Conservation (phyloP, 1,284 basidiomycete genomes). For the Ustilago nuda region DNA sequence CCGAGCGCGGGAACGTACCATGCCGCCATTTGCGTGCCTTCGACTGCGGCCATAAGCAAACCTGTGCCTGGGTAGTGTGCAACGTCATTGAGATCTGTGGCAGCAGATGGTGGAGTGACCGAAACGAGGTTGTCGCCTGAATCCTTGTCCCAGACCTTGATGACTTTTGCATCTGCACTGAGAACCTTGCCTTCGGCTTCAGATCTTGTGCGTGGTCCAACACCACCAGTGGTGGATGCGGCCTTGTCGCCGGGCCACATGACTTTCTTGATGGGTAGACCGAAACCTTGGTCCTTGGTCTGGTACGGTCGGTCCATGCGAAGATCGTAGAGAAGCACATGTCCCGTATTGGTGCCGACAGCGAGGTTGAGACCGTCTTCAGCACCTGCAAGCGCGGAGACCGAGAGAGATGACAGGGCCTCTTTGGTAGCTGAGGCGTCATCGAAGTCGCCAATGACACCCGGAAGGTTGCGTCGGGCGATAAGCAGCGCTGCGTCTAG, state of each 20-base stretch:
- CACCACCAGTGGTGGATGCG: conserved; percentile 68
- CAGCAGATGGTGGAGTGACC: conserved; percentile 86
- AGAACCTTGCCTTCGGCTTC: conserved; percentile 64
- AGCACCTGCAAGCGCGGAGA: conserved; percentile 81
- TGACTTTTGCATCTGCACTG: conserved; percentile 65
- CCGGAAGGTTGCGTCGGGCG: conserved; percentile 68
- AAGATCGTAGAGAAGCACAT: conserved; percentile 93
- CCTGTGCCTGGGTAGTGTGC: conserved; percentile 67
- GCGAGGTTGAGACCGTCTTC: conserved; percentile 92
- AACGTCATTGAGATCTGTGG: conserved; percentile 76
- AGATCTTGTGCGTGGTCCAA: conserved; percentile 79
- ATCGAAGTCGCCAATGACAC: conserved; percentile 50
- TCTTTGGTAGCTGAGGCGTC: conserved; percentile 63
- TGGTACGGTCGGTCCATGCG: conserved; percentile 85
- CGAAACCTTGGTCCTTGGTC: conserved; percentile 96
- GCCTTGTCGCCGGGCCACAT: conserved; percentile 85
- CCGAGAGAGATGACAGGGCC: conserved; percentile 73
- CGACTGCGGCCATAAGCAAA: conserved; percentile 64
- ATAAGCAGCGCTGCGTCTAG: conserved; percentile 66
- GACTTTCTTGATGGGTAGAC: conserved; percentile 86
- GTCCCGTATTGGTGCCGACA: conserved; percentile 92
- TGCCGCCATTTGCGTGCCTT: conserved; percentile 67
- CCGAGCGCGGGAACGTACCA: conserved; percentile 92
- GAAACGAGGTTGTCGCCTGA: conserved; percentile 84
- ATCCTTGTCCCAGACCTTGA: conserved; percentile 77